Percentiles rank a stretch among this genome's conserved stretches.
Conservation (phyloP, 2,329 filamentous ascomycete species). For the Huntiella bhutanensis region DNA sequence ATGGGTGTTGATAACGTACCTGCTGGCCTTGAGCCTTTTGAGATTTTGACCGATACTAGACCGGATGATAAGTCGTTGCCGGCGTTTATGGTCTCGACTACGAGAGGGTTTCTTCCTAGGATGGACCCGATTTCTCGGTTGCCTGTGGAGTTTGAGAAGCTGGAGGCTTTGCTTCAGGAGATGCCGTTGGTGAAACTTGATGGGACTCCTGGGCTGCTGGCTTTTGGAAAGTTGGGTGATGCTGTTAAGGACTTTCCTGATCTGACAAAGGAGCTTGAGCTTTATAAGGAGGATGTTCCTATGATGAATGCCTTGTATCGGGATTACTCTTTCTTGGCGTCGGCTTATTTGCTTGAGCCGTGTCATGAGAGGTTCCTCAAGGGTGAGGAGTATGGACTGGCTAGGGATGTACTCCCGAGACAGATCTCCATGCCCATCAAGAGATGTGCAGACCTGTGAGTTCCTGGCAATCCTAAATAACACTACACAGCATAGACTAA, state of each 20-base stretch:
- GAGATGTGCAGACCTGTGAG: slow-evolving; percentile 69
- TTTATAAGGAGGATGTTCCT: slow-evolving; percentile 53
- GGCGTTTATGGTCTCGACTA: slow-evolving; percentile 63
- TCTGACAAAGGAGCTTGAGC: slow-evolving; percentile 53
- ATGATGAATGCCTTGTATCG: slow-evolving; percentile 74
- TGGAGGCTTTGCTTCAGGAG: slow-evolving; percentile 53
- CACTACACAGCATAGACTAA: not conserved
- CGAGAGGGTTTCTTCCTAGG: slow-evolving; percentile 55
- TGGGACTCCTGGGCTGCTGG: slow-evolving; percentile 60
- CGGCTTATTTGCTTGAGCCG: slow-evolving; percentile 76
- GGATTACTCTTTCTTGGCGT: slow-evolving; percentile 82
- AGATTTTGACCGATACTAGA: slow-evolving; percentile 42
- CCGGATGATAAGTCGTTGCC: slow-evolving; percentile 44
- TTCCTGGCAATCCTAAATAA: slow-evolving; percentile 14
- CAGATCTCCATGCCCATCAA: slow-evolving; percentile 67
- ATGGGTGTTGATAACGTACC: slow-evolving; percentile 9
- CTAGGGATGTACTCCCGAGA: slow-evolving; percentile 51
- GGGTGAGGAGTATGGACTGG: slow-evolving; percentile 61
- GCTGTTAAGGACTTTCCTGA: slow-evolving; percentile 61
- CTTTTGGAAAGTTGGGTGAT: slow-evolving; percentile 52
- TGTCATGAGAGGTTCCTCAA: slow-evolving; percentile 59
- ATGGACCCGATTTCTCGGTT: slow-evolving; percentile 42
- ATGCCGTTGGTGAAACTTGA: slow-evolving; percentile 63
- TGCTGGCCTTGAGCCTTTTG: slow-evolving; percentile 25
- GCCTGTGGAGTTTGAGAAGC: slow-evolving; percentile 51